Base-by-base conservation (phyloP, 352 stramenopile genomes). In the Phytophthora lateralis region DNA sequence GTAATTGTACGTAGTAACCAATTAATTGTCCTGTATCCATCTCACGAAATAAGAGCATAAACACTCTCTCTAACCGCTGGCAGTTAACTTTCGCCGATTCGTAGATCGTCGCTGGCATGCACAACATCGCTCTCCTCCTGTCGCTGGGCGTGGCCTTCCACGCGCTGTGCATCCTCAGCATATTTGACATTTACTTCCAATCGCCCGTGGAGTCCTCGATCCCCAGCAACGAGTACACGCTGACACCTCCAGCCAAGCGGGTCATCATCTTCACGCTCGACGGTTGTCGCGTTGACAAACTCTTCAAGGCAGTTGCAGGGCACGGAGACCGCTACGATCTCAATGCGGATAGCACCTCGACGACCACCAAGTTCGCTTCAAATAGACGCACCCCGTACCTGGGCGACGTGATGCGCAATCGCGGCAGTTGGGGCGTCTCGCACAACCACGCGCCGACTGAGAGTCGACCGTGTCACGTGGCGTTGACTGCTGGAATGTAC, bases 121-220 rank as follows among this genome's bases (percentile, higher is more conserved):
- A 56, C 17, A 67, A 55, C 30, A 43, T 76, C 12, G 37, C 47
- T 3, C 55, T 49, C 30, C 67, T 93, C 54, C 71, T 93, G 58
- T 32, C 90, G 53, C 71, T 93, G n/a, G 82, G 76, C 53, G 80
- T 91, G 26, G 60, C 79, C 27, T 93, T 95, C 76, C 86, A 95
- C 63, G 72, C 71, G 44, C 67, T 89, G 37, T 93, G 90, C 76
- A 74, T 95, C 64, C 62, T 88, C 24, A 91, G 82, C 73, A 85
- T 93, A 66, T 91, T 95, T 46, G 86, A 95, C 69, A 90, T 95
- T 35, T 93, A 95, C 82, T 95, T 93, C 71, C 89, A 88, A 64
- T 93, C 84, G 26, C 68, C 85, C 14, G 82, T 93, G 1, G 82
- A 88, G 38, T 66, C 70, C 24, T 70, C 74, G 59, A 81, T 94